Evolutionary conservation across 768 basidiomycete species (phyloP).

Genomic region (Suillus occidentalis): DNA sequence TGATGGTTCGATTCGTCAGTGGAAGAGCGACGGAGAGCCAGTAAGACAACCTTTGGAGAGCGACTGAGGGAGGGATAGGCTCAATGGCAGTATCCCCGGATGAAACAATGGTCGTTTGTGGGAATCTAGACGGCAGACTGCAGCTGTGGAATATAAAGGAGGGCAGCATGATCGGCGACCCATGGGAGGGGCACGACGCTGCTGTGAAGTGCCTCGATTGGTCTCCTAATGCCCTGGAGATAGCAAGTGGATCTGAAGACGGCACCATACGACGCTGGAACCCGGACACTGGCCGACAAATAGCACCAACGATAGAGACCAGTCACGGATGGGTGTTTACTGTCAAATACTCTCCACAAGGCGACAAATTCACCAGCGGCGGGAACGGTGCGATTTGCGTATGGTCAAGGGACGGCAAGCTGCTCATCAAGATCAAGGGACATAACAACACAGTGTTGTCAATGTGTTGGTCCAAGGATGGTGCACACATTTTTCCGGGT

Average conservation of each 20-base stretch:
- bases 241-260: slow-evolving; percentile 12
- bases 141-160: not conserved
- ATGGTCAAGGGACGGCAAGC: no score
- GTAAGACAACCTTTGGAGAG: not conserved
- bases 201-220: slow-evolving; percentile 7
- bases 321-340: not conserved
- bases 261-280: slow-evolving; percentile 12
- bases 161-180: not conserved
- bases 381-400: no score
- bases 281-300: not conserved
- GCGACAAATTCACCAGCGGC: no score
- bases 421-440: not conserved
- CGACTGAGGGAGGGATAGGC: no score
- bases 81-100: not conserved
- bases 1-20: not conserved
- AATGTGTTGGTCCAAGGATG: not conserved
- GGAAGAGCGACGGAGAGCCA: not conserved
- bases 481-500: not conserved
- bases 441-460: not conserved
- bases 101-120: not conserved
- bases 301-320: not conserved
- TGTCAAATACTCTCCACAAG: not conserved
- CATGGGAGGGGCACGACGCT: not conserved
- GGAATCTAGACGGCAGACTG: not conserved
- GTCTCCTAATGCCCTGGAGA: slow-evolving; percentile 14